Percentiles rank a stretch among this genome's conserved stretches.
phyloP scores from a whole-genome alignment of 129 eudicot genomes.

The Dittrichia graveolens region DNA sequence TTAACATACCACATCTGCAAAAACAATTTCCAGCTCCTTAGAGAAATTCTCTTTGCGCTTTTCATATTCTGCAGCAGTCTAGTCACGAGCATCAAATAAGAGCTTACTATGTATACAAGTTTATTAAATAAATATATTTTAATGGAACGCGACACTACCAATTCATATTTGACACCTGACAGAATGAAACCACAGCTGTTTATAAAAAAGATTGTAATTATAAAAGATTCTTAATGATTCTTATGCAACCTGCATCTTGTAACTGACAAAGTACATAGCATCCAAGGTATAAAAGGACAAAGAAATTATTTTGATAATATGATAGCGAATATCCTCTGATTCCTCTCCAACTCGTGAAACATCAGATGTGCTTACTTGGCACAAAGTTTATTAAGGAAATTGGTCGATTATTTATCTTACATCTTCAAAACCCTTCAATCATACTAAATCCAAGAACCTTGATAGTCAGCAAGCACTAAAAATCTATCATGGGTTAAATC shows the following conservation, averaged over 20 bases:
- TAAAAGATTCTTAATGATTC: neutral
- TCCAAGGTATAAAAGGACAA: neutral
- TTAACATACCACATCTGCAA: slow-evolving; percentile 90
- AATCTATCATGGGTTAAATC: neutral
- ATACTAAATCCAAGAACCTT: neutral
- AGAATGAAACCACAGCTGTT: neutral
- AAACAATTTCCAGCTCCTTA: slow-evolving; percentile 87
- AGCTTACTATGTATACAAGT: neutral
- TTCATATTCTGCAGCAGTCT: slow-evolving; percentile 93
- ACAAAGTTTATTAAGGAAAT: neutral
- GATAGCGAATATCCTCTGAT: too few relatives aligned
- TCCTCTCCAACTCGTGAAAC: neutral
- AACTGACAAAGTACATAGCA: slow-evolving; percentile 2
- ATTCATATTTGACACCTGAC: neutral
- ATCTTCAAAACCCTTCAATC: neutral
- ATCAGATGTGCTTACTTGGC: neutral
- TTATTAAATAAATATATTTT: neutral
- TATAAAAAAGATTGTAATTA: neutral
- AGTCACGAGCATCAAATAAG: slow-evolving; percentile 19
- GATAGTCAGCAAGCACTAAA: neutral
- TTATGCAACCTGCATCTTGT: neutral
- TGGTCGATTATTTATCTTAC: neutral
- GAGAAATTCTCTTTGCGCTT: slow-evolving; percentile 84
- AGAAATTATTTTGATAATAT: neutral
- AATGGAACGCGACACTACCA: neutral